Evolutionary conservation across 1,139 yeast species (phyloP), one percentile per base, ranked within the genome.

Genomic region (Geotrichum australiense): DNA sequence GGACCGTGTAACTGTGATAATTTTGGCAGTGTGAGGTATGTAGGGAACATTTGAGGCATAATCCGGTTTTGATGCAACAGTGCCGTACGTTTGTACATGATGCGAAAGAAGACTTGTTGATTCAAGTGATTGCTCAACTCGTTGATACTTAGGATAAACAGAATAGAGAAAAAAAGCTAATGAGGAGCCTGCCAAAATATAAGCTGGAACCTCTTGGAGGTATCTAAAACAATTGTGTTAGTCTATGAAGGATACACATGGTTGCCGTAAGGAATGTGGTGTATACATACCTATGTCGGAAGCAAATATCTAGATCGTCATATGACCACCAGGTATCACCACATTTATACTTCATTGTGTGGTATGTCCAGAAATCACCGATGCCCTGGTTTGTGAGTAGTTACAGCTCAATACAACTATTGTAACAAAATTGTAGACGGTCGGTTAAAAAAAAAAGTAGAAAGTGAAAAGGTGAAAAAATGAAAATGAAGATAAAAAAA

Each of bases 261-360:
- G n/a, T n/a, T n/a, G n/a, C n/a, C n/a, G n/a, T n/a, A 14, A 10
- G 19, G 10, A 19, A 3, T 5, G 7, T 7, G 6, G 18, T 30
- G 12, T 16, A 28, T 16, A 46, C 59, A 33, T 52, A 57, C 61
- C 48, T 45, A 34, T 59, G 61, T 27, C 53, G 40, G 35, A 47
- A 52, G 36, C 62, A 58, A 8, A 49, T 43, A 18, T 50, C 53
- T 14, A 59, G 41, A 41, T 56, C 61, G 31, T 57, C 62, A 7
- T 48, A 49, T 12, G 42, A 45, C 62, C 61, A 58, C 24, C 49
- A 31, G 7, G 57, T 53, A 26, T 53, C 57, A 10, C 49, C 14
- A 31, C 59, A 53, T n/a, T n/a, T n/a, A n/a, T n/a, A n/a, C n/a
- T n/a, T n/a, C n/a, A n/a, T n/a, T n/a, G n/a, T n/a, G n/a, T n/a